These are phyloP conservation scores for Solanum dulcamara DNA, from an alignment of 257 asterid species.

Conservation along the genomic window DNA sequence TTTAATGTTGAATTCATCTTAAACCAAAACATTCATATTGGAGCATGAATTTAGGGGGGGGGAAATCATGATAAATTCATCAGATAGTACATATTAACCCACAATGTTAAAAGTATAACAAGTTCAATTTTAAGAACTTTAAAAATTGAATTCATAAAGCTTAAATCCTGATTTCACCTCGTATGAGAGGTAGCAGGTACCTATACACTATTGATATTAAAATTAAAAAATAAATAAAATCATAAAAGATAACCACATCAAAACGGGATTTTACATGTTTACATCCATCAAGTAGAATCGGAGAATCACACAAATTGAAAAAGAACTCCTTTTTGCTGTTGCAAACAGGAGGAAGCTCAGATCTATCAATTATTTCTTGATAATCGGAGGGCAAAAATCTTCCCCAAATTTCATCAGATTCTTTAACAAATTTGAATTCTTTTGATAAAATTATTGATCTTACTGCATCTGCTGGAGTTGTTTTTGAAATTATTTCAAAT, in stretches of 20 bases:
- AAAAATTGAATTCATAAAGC: background rate
- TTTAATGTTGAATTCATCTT: no score
- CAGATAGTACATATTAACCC: no score
- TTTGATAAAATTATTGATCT: background rate
- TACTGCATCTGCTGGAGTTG: background rate
- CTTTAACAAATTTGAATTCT: conserved; percentile 7
- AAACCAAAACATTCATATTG: background rate
- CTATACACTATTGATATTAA: background rate
- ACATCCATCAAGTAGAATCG: background rate
- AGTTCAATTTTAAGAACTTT: no score
- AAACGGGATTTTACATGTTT: background rate
- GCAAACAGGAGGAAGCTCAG: background rate
- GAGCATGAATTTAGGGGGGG: background rate
- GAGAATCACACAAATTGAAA: background rate
- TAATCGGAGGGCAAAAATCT: background rate
- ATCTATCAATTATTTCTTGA: background rate
- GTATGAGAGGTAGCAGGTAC: background rate
- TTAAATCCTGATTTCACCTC: background rate
- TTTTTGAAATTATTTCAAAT: no score
- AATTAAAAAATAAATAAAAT: background rate
- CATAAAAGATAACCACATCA: background rate
- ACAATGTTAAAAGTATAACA: no score
- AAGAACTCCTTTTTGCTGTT: background rate
- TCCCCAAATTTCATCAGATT: conserved; percentile 23
- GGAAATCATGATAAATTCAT: background rate